These are phyloP conservation scores for Suhomyces atakaporum DNA, from an alignment of 1,139 yeast genomes.

Conservation along the genomic window DNA sequence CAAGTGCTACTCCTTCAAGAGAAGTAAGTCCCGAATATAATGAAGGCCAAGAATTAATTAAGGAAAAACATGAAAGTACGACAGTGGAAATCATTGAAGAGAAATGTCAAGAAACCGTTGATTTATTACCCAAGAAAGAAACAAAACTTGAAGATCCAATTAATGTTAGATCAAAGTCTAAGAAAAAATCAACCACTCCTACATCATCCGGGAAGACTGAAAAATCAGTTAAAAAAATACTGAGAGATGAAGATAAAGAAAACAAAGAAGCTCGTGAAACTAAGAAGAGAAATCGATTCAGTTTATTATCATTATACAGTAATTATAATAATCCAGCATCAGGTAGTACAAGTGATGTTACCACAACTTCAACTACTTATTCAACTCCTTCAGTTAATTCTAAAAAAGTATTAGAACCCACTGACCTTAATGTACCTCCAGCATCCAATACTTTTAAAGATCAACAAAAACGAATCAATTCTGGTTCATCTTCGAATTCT, in stretches of 20 bases:
- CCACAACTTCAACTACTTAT: slow-evolving; percentile 15
- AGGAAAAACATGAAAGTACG: slow-evolving; percentile 7
- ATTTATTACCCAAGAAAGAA: slow-evolving; percentile 3
- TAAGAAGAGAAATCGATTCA: slow-evolving; percentile 52
- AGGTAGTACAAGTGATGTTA: slow-evolving; percentile 4
- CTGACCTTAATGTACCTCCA: slow-evolving; percentile 30
- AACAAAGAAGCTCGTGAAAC: slow-evolving; percentile 28
- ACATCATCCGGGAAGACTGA: slow-evolving; percentile 1
- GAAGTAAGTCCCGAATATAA: slow-evolving; percentile 7
- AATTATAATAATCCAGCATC: slow-evolving; percentile 31
- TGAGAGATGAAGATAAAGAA: slow-evolving; percentile 25
- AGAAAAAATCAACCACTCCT: slow-evolving; percentile 7
- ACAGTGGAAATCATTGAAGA: slow-evolving; percentile 9
- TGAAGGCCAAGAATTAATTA: not conserved
- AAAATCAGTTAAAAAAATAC: slow-evolving; percentile 9
- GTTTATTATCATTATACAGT: slow-evolving; percentile 54
- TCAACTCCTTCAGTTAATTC: slow-evolving; percentile 15
- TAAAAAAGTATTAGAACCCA: slow-evolving; percentile 45
- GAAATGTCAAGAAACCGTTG: slow-evolving; percentile 11
- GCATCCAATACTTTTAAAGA: slow-evolving; percentile 8
- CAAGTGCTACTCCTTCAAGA: slow-evolving; percentile 2
- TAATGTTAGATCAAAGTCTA: slow-evolving; percentile 7
- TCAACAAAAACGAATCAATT: slow-evolving; percentile 18
- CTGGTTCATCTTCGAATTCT: slow-evolving; percentile 19
- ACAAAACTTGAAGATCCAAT: slow-evolving; percentile 10